Conservation (phyloP, 352 stramenopile genomes). For the Saprolegnia diclina region DNA sequence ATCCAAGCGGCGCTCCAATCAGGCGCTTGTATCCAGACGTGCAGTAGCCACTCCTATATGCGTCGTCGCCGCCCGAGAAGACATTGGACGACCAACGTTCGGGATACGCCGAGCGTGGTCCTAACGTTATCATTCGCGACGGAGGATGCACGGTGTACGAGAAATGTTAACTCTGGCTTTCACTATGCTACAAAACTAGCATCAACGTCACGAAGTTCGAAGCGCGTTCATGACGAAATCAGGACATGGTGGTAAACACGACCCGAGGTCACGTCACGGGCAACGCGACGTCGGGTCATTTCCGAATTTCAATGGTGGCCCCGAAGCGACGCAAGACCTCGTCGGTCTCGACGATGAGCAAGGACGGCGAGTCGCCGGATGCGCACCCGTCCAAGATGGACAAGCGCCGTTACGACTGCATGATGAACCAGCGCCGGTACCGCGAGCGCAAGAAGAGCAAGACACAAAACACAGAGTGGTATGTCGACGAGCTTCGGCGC, state of each 20-base stretch:
- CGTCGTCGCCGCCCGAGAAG: too few relatives aligned
- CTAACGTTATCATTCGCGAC: neutral
- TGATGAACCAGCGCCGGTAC: slow-evolving; percentile 25
- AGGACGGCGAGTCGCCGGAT: neutral
- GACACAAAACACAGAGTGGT: slow-evolving; percentile 1
- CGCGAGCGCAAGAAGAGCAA: slow-evolving; percentile 21
- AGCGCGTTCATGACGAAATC: slow-evolving; percentile 7
- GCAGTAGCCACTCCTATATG: too few relatives aligned
- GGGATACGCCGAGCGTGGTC: too few relatives aligned
- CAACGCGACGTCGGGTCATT: neutral
- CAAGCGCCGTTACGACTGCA: slow-evolving; percentile 20
- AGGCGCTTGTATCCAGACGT: too few relatives aligned
- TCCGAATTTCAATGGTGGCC: slow-evolving; percentile 8
- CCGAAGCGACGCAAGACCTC: slow-evolving; percentile 3
- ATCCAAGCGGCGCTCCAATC: too few relatives aligned
- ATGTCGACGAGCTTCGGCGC: slow-evolving; percentile 7
- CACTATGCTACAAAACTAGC: slow-evolving; percentile 6
- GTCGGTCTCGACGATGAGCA: neutral
- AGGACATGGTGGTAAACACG: neutral
- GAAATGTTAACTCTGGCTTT: neutral
- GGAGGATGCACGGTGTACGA: neutral
- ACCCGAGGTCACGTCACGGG: neutral
- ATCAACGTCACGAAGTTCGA: slow-evolving; percentile 9
- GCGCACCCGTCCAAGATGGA: slow-evolving; percentile 8
- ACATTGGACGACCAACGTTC: too few relatives aligned